These are phyloP conservation scores for Starmera dryadoides DNA, from an alignment of 805 yeast species.

Conservation along the genomic window DNA sequence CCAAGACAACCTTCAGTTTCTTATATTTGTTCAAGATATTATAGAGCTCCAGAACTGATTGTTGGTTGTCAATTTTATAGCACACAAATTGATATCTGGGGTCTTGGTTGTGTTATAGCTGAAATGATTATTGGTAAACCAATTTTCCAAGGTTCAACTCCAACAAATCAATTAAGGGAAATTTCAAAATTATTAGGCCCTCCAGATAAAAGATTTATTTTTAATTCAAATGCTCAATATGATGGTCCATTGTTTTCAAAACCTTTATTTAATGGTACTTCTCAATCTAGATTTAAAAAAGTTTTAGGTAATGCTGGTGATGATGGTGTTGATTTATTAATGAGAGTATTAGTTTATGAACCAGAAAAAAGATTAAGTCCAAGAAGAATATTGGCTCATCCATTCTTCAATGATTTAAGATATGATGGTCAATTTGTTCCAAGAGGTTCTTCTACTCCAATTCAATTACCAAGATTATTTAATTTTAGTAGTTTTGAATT, in stretches of 20 bases:
- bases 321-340: constrained; percentile 78
- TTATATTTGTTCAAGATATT: constrained; percentile 92
- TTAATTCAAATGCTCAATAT: constrained; percentile 67
- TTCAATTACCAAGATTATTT: constrained; percentile 44
- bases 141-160: constrained; percentile 91
- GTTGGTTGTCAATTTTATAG: constrained; percentile 85
- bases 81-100: constrained; percentile 95
- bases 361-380: constrained; percentile 82
- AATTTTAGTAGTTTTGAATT: constrained; percentile 68
- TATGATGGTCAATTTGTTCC: constrained; percentile 46
- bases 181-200: constrained; percentile 88
- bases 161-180: constrained; percentile 81
- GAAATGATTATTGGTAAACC: constrained; percentile 91
- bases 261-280: constrained; percentile 49
- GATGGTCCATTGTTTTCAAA: constrained; percentile 68
- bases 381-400: constrained; percentile 76
- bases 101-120: constrained; percentile 92
- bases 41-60: constrained; percentile 93
- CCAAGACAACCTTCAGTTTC: constrained; percentile 83
- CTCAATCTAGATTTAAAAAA: constrained; percentile 52
- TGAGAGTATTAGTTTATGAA: constrained; percentile 79
- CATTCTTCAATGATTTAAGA: constrained; percentile 83
- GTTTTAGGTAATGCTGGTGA: constrained; percentile 74
- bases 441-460: constrained; percentile 38
- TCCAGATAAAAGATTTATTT: constrained; percentile 66